These are phyloP conservation scores for Malus orientalis DNA, from an alignment of 306 rosid species.

Conservation along the genomic window DNA sequence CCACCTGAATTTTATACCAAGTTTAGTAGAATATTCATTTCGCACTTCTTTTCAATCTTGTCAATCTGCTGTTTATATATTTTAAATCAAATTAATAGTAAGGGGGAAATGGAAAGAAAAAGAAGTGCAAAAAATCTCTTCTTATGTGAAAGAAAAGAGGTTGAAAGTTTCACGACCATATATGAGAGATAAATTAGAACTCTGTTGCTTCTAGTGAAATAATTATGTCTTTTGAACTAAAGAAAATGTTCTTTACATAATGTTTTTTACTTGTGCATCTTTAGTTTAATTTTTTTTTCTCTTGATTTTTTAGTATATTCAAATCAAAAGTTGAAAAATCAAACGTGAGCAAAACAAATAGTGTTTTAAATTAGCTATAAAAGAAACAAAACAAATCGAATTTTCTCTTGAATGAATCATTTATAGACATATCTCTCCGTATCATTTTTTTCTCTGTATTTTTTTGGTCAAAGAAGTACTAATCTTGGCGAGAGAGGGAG, in stretches of 20 bases:
- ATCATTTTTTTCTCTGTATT: not conserved
- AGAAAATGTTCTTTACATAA: too few relatives aligned
- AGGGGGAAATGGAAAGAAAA: too few relatives aligned
- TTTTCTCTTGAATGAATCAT: not conserved
- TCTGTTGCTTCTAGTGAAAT: too few relatives aligned
- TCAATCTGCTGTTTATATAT: not conserved
- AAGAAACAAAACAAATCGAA: too few relatives aligned
- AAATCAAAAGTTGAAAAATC: not conserved
- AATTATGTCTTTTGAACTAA: too few relatives aligned
- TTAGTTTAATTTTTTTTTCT: not conserved
- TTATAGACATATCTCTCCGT: not conserved
- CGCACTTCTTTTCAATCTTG: not conserved
- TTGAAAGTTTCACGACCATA: rapidly evolving
- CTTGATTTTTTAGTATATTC: not conserved
- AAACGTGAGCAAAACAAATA: too few relatives aligned
- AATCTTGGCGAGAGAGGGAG: not conserved
- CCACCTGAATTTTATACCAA: not conserved
- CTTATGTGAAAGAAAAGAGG: too few relatives aligned
- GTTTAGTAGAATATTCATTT: not conserved
- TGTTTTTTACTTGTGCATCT: too few relatives aligned
- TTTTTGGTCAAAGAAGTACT: not conserved
- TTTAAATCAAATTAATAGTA: too few relatives aligned
- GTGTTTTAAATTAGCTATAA: too few relatives aligned
- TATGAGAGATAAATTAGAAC: too few relatives aligned
- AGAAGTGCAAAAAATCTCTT: too few relatives aligned